These are phyloP conservation scores for Moesziomyces parantarcticus DNA, from an alignment of 1,284 basidiomycete genomes.

Conservation along the genomic window DNA sequence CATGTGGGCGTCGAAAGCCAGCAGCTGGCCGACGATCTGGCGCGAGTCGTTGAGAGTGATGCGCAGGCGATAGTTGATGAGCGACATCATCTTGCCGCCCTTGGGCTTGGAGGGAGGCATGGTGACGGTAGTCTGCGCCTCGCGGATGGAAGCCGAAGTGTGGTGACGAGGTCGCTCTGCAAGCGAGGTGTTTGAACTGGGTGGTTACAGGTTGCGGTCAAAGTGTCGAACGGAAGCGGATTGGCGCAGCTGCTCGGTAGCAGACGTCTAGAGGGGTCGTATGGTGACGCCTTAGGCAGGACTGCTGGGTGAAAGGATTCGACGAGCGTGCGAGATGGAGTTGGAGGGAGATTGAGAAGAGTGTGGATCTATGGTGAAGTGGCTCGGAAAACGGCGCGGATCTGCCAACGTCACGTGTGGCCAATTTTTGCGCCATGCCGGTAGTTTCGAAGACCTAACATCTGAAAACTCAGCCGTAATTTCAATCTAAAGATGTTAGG, in stretches of 20 bases:
- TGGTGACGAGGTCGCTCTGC: not conserved
- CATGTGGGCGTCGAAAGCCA: slow-evolving; percentile 99
- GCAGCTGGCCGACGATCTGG: slow-evolving; percentile 94
- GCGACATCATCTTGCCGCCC: slow-evolving; percentile 85
- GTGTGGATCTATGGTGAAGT: slow-evolving; percentile 1
- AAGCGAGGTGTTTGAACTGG: too few species aligned
- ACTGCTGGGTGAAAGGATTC: too few species aligned
- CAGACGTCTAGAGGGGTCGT: not conserved
- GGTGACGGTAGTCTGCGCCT: not conserved
- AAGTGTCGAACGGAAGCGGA: too few species aligned
- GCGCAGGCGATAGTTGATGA: slow-evolving; percentile 97
- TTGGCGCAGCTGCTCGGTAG: too few species aligned
- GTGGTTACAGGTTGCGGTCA: not conserved
- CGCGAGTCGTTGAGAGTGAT: slow-evolving; percentile 98
- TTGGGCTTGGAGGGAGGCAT: slow-evolving; percentile 63
- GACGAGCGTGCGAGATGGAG: not conserved
- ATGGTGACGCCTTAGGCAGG: too few species aligned
- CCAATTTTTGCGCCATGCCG: not conserved
- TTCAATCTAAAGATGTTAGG: too few species aligned
- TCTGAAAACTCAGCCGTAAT: too few species aligned
- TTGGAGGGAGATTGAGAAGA: slow-evolving; percentile 2
- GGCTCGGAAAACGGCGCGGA: slow-evolving; percentile 27
- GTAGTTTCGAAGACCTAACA: too few species aligned
- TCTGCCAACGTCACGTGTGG: slow-evolving; percentile 16
- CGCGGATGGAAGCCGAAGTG: not conserved